Evolutionary conservation across 371 early-diverging fungal species (phyloP), one percentile per base, ranked within the genome.

Genomic region (Conidiobolus incongruus): DNA sequence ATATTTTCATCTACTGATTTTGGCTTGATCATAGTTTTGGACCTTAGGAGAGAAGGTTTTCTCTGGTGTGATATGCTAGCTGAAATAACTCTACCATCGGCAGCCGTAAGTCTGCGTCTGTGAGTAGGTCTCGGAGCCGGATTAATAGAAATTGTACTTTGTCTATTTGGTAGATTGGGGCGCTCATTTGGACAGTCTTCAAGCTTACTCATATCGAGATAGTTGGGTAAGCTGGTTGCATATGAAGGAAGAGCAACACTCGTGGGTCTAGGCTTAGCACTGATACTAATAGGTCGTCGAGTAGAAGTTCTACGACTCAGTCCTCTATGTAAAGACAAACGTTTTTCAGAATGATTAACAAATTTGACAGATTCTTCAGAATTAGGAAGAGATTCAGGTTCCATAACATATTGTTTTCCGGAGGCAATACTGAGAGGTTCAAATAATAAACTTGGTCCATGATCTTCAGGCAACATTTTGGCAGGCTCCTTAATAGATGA

Each of bases 1-100:
- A 35, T 32, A 6, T 33, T 21, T 28, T 12, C 21, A 6, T 31
- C 48, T 17, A 47, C 17, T 12, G n/a, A n/a, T n/a, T 55, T 52
- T 1, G 49, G 21, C 26, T 20, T 38, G 13, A 21, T 38, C 26
- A 12, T 38, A 24, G 16, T 38, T 24, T 16, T 11, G 3, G 5
- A 20, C 24, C 22, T 2, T 3, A 8, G 17, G 20, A 20, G 6
- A 13, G 22, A 12, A 12, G 38, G 8, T 4, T 38, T 38, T 22
- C 22, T 38, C 2, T 22, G 13, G 5, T 17, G 22, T 20, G 19
- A 13, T 5, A 22, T 8, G 19, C 17, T 17, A 17, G 38, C 22
- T 5, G 21, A 8, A 19, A 17, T 17, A 5, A 22, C 5, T 23
- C 22, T 38, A 17, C 22, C 22, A 20, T 38, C 22, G 1, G 22